Evolutionary conservation across 106 monocot species (phyloP), one percentile per base, ranked within the genome.

Genomic region (Dactylorhiza incarnata): DNA sequence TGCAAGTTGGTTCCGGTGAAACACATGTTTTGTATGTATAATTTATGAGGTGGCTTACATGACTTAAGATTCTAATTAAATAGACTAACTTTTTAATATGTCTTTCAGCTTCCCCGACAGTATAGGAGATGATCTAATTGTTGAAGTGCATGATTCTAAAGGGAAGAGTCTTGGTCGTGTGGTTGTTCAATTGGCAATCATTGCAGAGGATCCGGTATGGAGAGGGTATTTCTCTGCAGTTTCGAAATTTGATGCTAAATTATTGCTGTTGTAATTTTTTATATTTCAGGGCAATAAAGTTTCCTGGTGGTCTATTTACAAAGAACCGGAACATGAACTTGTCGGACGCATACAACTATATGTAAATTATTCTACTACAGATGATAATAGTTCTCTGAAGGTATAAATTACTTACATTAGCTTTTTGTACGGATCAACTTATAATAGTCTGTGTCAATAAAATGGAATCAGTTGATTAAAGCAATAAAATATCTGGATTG

Each of bases 1-100:
- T 99, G 94, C 97, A 99, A 71, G 85, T 94, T 75, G 97, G 97
- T 80, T 89, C 89, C 77, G 78, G 94, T 79, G 97, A 99, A 83
- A 84, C 91, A 73, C 94, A 91, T 86, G 82, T 99, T 54, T 99
- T 99, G 97, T 99, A 87, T 77, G 97, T 85, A 55, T 58, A 48
- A 70, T 47, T 74, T 76, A 20, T 71, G 68, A n/a, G 58, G 11
- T 74, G 44, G 10, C 11, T 72, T 72, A 7, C 69, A 69, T 4
- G 49, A 10, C 8, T 72, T 72, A 72, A 49, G 45, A 49, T 48
- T 72, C 12, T 72, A 72, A 72, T 72, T 49, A 8, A 46, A 43
- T 49, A 49, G 0, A 71, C 47, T 72, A 49, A 72, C 23, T 20
- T 72, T n/a, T 72, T 3, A 48, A 16, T 49, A 4, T 48, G 49